Conservation (phyloP, 345 rosid genomes). For the Garcia nutans region DNA sequence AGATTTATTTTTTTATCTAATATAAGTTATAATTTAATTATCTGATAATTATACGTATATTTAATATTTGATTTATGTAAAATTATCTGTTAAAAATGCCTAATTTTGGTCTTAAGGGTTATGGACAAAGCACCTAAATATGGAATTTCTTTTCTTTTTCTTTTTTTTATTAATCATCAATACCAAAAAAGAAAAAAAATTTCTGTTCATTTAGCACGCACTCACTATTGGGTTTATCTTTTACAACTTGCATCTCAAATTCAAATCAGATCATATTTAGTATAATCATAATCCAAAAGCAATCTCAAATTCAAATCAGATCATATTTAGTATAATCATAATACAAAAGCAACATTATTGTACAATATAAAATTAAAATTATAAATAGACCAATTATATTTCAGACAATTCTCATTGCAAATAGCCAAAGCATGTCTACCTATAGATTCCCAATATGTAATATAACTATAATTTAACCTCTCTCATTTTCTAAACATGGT, state of each 20-base stretch:
- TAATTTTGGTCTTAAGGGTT: constrained; percentile 5
- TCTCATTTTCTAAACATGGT: neutral
- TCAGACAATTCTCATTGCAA: neutral
- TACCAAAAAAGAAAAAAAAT: neutral
- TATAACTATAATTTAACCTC: neutral
- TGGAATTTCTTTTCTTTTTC: neutral
- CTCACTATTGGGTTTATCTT: constrained; percentile 4
- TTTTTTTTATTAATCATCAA: neutral
- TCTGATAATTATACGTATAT: too few species aligned
- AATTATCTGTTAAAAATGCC: too few species aligned
- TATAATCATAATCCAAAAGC: neutral
- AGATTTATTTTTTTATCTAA: too few species aligned
- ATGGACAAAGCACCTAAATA: constrained; percentile 4
- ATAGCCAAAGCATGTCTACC: neutral
- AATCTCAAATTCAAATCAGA: constrained; percentile 5
- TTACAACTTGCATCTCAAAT: constrained; percentile 10
- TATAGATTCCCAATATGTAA: neutral
- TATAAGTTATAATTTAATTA: too few species aligned
- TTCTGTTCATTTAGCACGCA: neutral
- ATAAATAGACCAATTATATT: neutral
- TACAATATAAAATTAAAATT: neutral
- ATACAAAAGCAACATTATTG: neutral
- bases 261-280: constrained; percentile 15
- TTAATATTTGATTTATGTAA: too few species aligned
- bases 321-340: neutral